These are phyloP conservation scores for Mycocentrospora acerina DNA, from an alignment of 2,329 filamentous ascomycete species.

Conservation along the genomic window DNA sequence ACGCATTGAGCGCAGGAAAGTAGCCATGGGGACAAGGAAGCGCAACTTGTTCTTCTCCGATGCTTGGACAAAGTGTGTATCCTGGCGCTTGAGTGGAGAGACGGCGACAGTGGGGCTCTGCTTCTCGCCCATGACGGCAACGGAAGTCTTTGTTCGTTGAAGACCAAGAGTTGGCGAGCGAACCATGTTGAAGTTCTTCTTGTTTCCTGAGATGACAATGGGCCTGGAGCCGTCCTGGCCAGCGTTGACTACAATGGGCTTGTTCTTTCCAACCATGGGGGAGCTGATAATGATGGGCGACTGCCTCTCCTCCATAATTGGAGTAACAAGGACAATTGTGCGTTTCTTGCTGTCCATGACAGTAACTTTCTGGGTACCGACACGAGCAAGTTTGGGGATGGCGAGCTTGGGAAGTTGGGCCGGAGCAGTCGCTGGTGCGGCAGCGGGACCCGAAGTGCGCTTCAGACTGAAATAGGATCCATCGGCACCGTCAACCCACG, in stretches of 20 bases:
- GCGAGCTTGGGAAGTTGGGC: slow-evolving; percentile 10
- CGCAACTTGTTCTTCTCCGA: slow-evolving; percentile 19
- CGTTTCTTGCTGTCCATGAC: slow-evolving; percentile 25
- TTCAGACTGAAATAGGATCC: slow-evolving; percentile 30
- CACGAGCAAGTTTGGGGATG: slow-evolving; percentile 10
- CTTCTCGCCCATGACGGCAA: slow-evolving; percentile 15
- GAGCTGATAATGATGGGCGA: slow-evolving; percentile 27
- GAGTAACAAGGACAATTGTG: slow-evolving; percentile 21
- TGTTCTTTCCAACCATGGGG: slow-evolving; percentile 25
- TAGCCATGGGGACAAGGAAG: slow-evolving; percentile 14
- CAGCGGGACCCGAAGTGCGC: slow-evolving; percentile 12
- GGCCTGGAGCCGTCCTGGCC: slow-evolving; percentile 15
- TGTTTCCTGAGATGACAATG: slow-evolving; percentile 16
- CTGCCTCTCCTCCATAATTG: slow-evolving; percentile 22
- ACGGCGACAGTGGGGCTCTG: slow-evolving; percentile 6
- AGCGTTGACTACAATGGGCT: slow-evolving; percentile 21
- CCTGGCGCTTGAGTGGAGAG: slow-evolving; percentile 15
- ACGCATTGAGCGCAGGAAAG: slow-evolving; percentile 11
- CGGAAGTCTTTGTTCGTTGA: slow-evolving; percentile 19
- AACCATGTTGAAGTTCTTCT: slow-evolving; percentile 12
- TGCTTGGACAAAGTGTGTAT: slow-evolving; percentile 20
- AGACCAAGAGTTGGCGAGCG: slow-evolving; percentile 12
- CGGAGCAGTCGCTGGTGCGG: not conserved
- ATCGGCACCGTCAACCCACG: slow-evolving; percentile 28
- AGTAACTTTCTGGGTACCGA: slow-evolving; percentile 17